Conservation (phyloP, 495 filamentous ascomycete genomes). For the Hypoxylon fuscum region DNA sequence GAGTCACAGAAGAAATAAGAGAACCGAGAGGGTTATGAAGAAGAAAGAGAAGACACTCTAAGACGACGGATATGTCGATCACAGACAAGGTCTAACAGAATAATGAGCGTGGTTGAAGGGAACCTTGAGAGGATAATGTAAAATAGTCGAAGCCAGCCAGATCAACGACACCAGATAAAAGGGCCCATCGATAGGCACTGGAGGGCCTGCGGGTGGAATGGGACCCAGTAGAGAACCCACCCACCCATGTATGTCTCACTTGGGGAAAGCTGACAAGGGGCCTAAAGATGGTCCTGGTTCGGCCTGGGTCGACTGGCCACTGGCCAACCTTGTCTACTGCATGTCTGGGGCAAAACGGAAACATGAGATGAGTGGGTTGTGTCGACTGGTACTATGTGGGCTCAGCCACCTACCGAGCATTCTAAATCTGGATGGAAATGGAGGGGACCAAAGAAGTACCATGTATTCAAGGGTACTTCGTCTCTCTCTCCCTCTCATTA, state of each 20-base stretch:
- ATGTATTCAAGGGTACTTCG: slow-evolving; percentile 38
- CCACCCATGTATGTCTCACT: slow-evolving; percentile 54
- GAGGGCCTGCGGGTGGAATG: slow-evolving; percentile 45
- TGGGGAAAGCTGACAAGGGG: slow-evolving; percentile 56
- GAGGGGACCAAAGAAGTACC: slow-evolving; percentile 36
- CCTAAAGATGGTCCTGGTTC: slow-evolving; percentile 36
- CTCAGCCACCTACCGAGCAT: slow-evolving; percentile 49
- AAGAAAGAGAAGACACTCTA: slow-evolving; percentile 59
- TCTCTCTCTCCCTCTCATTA: background rate
- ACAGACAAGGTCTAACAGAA: slow-evolving; percentile 49
- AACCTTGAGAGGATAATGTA: slow-evolving; percentile 60
- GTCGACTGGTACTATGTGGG: slow-evolving; percentile 45
- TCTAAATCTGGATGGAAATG: slow-evolving; percentile 46
- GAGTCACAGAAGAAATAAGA: slow-evolving; percentile 58
- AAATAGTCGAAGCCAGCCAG: slow-evolving; percentile 49
- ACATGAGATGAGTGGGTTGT: slow-evolving; percentile 58
- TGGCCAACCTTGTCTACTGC: slow-evolving; percentile 42
- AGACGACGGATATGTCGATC: slow-evolving; percentile 61
- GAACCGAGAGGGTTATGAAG: slow-evolving; percentile 61
- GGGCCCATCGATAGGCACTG: slow-evolving; percentile 51
- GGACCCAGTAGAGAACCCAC: slow-evolving; percentile 45
- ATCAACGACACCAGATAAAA: slow-evolving; percentile 53
- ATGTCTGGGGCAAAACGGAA: slow-evolving; percentile 61
- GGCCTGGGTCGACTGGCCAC: slow-evolving; percentile 36
- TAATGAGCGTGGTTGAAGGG: slow-evolving; percentile 54